These are phyloP conservation scores for Exserohilum rostratum DNA, from an alignment of 2,329 filamentous ascomycete genomes.

Conservation along the genomic window DNA sequence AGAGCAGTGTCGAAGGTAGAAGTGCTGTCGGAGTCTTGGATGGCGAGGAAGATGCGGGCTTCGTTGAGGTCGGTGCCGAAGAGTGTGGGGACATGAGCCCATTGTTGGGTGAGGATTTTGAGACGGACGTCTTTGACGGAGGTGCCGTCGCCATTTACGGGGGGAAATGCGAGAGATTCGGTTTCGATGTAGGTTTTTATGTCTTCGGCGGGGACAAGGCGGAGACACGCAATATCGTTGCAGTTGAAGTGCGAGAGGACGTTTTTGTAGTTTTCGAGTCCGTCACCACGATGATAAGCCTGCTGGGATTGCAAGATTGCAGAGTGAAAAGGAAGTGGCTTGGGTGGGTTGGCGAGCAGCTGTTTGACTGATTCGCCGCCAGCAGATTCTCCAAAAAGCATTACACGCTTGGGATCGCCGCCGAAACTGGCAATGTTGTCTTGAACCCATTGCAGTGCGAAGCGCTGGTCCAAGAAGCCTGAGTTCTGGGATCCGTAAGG, in stretches of 20 bases:
- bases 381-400: conserved; percentile 48
- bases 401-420: conserved; percentile 47
- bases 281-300: conserved; percentile 7
- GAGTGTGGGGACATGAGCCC: conserved; percentile 15
- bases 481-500: conserved; percentile 48
- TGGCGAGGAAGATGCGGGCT: conserved; percentile 14
- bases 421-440: conserved; percentile 56
- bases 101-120: conserved; percentile 12
- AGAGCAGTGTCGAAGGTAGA: conserved; percentile 7
- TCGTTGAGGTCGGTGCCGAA: conserved; percentile 18
- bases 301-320: conserved; percentile 33
- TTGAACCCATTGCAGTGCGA: conserved; percentile 61
- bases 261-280: conserved; percentile 14
- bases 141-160: conserved; percentile 16
- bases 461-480: conserved; percentile 61
- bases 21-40: conserved; percentile 10
- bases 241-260: conserved; percentile 15
- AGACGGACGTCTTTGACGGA: conserved; percentile 13
- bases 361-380: conserved; percentile 21
- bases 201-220: neutral
- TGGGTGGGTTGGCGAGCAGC: conserved; percentile 26
- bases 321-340: conserved; percentile 26
- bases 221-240: conserved; percentile 12
- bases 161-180: conserved; percentile 15
- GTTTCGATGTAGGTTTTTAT: conserved; percentile 18